A percentile compares a stretch with the other conserved stretches of the same genome.
These are phyloP conservation scores for Thinopyrum elongatum DNA, from an alignment of 176 grass and related monocot genomes.

Conservation along the genomic window DNA sequence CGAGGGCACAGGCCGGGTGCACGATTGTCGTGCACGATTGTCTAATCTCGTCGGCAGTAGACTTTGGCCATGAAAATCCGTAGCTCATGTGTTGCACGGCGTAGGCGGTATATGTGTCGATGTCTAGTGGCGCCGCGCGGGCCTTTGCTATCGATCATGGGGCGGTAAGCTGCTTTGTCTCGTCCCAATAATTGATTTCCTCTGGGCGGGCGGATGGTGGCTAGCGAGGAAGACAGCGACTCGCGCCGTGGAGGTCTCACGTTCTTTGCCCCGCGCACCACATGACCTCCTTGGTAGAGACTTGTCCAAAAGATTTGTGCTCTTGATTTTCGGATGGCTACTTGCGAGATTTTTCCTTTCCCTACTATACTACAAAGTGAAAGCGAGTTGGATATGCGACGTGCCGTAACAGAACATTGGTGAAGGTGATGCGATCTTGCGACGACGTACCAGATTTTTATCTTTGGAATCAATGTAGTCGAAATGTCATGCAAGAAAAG, in stretches of 20 bases:
- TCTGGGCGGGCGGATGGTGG: not conserved
- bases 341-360: not conserved
- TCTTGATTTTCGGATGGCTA: not conserved
- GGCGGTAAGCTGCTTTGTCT: constrained; percentile 15
- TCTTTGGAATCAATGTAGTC: not conserved
- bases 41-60: no score
- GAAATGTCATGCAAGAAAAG: not conserved
- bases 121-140: not conserved
- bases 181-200: constrained; percentile 13
- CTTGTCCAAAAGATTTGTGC: not conserved
- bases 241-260: not conserved
- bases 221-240: not conserved
- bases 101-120: not conserved
- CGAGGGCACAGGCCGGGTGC: no score
- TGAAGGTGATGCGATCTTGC: not conserved
- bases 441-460: not conserved
- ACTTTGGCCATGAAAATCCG: not conserved
- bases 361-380: not conserved
- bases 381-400: not conserved
- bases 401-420: no score
- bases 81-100: not conserved
- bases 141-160: not conserved
- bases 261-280: not conserved
- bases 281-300: not conserved
- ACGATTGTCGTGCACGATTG: no score